Evolutionary conservation across 768 basidiomycete species (phyloP).

Genomic region (Lyophyllum shimeji): DNA sequence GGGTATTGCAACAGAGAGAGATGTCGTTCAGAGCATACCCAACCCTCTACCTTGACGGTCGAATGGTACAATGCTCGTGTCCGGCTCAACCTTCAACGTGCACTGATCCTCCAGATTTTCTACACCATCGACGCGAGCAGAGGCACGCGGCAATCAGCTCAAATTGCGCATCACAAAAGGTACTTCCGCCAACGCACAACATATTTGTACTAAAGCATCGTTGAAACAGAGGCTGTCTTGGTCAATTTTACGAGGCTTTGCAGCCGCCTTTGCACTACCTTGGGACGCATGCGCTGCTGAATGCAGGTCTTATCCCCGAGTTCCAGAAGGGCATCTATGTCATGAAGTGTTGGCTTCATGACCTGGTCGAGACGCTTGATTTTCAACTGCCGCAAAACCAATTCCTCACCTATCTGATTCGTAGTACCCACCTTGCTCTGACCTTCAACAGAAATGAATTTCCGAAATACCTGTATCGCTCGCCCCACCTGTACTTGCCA

Average conservation of each 20-base stretch:
- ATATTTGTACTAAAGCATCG: background rate
- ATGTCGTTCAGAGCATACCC: constrained; percentile 40
- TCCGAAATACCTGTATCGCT: constrained; percentile 31
- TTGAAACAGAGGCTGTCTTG: constrained; percentile 41
- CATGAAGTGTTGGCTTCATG: constrained; percentile 46
- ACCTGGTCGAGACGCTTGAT: constrained; percentile 33
- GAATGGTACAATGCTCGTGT: constrained; percentile 42
- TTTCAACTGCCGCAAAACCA: constrained; percentile 14
- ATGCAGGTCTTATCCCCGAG: constrained; percentile 37
- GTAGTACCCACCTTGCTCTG: constrained; percentile 36
- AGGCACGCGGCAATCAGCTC: constrained; percentile 3
- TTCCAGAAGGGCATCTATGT: constrained; percentile 32
- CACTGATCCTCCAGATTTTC: constrained; percentile 42
- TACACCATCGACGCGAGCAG: constrained; percentile 12
- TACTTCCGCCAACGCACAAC: constrained; percentile 1
- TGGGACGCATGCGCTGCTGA: constrained; percentile 40
- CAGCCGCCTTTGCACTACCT: constrained; percentile 46
- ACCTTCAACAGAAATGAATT: constrained; percentile 36
- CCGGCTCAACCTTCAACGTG: constrained; percentile 46
- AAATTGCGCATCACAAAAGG: constrained; percentile 16
- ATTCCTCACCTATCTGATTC: constrained; percentile 42
- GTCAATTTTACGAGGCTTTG: constrained; percentile 46
- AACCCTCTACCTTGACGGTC: constrained; percentile 17
- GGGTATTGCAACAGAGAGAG: constrained; percentile 27
- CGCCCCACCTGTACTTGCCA: constrained; percentile 23